Conservation (phyloP, 2,329 filamentous ascomycete genomes). For the Hysterium pulicare region DNA sequence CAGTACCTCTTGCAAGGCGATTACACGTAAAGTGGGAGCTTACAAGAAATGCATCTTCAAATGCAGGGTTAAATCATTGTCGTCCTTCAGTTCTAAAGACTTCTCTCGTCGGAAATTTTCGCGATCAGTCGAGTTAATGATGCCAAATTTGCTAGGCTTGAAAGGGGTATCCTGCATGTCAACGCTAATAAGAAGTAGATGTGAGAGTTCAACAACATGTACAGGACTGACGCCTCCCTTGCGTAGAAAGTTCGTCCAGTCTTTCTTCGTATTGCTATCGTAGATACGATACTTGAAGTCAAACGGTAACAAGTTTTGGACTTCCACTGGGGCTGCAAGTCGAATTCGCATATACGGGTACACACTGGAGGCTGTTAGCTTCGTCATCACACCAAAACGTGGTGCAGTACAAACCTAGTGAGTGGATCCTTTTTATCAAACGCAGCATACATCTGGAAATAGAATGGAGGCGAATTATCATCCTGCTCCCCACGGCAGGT, state of each 20-base stretch:
- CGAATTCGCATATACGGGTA: conserved; percentile 96
- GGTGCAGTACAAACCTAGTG: conserved; percentile 65
- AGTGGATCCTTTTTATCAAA: conserved; percentile 83
- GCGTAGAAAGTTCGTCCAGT: conserved; percentile 97
- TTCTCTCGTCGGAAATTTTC: conserved; percentile 87
- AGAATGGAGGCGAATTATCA: conserved; percentile 76
- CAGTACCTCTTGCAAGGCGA: conserved; percentile 14
- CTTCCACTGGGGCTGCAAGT: conserved; percentile 84
- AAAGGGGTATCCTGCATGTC: conserved; percentile 96
- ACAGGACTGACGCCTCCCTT: conserved; percentile 97
- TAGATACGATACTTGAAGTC: conserved; percentile 99
- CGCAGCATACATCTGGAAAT: conserved; percentile 89
- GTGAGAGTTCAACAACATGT: conserved; percentile 93
- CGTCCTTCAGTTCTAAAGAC: conserved; percentile 76
- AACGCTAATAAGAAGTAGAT: conserved; percentile 85
- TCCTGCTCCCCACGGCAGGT: conserved; percentile 84
- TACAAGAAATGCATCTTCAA: conserved; percentile 87
- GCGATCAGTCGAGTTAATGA: conserved; percentile 86
- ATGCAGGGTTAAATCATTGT: conserved; percentile 72
- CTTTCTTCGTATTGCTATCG: conserved; percentile 96
- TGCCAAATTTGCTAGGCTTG: conserved; percentile 92
- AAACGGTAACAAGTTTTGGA: conserved; percentile 92
- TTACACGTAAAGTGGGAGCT: conserved; percentile 13
- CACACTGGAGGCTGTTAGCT: conserved; percentile 50
- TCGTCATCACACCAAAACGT: no score